Conservation (phyloP, 2,329 filamentous ascomycete genomes). For the Neofusicoccum umdonicola region DNA sequence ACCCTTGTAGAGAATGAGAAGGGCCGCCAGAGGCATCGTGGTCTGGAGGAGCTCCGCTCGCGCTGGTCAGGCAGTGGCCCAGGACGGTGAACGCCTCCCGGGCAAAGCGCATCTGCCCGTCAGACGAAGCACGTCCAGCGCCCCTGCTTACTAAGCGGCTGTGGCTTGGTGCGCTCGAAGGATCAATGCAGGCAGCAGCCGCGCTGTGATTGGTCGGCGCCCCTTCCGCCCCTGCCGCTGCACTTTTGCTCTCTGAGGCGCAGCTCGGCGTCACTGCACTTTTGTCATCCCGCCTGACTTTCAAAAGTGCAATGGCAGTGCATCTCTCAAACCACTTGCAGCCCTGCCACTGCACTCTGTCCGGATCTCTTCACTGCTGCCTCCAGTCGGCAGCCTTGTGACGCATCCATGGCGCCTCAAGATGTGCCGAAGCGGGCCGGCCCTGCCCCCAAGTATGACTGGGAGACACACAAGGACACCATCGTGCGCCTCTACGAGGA, state of each 20-base stretch:
- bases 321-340: too few relatives aligned
- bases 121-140: too few relatives aligned
- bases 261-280: neutral
- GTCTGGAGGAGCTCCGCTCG: too few relatives aligned
- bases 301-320: too few relatives aligned
- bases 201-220: neutral
- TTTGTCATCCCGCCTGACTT: neutral
- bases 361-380: neutral
- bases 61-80: too few relatives aligned
- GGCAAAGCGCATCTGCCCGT: too few relatives aligned
- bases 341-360: neutral
- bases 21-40: neutral
- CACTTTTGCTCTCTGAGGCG: neutral
- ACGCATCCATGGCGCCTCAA: neutral
- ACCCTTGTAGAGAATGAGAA: constrained; percentile 11
- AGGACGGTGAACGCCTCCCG: too few relatives aligned
- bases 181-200: neutral
- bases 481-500: neutral
- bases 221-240: neutral
- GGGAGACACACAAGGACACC: neutral
- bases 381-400: neutral
- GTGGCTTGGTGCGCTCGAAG: too few relatives aligned
- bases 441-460: neutral
- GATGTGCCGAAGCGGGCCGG: neutral
- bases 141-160: too few relatives aligned